A percentile compares a stretch with the other conserved stretches of the same genome.
phyloP scores from a whole-genome alignment of 805 yeast species.

The Yarrowia sp. region DNA sequence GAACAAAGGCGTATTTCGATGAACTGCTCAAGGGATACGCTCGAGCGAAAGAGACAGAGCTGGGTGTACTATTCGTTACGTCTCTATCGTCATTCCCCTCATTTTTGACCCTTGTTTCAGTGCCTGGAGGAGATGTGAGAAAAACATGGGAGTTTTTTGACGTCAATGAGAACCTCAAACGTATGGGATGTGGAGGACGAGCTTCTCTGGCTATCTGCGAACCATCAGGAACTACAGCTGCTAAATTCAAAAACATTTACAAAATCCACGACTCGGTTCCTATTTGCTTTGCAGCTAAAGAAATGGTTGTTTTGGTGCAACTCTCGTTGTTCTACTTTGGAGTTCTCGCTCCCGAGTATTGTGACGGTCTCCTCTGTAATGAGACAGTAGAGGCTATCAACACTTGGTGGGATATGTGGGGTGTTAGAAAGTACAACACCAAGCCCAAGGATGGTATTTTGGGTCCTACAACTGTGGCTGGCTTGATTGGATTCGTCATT shows the following conservation, averaged over 20 bases:
- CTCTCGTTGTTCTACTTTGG: constrained; percentile 75
- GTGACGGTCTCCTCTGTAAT: constrained; percentile 83
- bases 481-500: constrained; percentile 72
- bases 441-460: constrained; percentile 52
- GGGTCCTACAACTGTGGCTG: constrained; percentile 70
- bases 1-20: constrained; percentile 58
- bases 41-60: constrained; percentile 60
- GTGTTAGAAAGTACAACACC: constrained; percentile 41
- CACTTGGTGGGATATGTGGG: constrained; percentile 81
- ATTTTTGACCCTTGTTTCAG: constrained; percentile 64
- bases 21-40: constrained; percentile 67
- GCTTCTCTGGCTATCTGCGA: constrained; percentile 68
- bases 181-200: constrained; percentile 81
- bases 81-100: constrained; percentile 81
- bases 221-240: constrained; percentile 75
- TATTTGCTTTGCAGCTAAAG: constrained; percentile 64
- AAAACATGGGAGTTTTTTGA: constrained; percentile 57
- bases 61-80: constrained; percentile 71
- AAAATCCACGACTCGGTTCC: constrained; percentile 52
- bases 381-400: constrained; percentile 68
- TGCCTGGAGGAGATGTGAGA: constrained; percentile 46
- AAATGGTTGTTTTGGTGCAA: constrained; percentile 72
- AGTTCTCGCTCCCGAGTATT: constrained; percentile 60
- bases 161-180: constrained; percentile 72
- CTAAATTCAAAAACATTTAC: constrained; percentile 76